Conservation (phyloP, 805 yeast genomes). For the Ogataea pignaliae region DNA sequence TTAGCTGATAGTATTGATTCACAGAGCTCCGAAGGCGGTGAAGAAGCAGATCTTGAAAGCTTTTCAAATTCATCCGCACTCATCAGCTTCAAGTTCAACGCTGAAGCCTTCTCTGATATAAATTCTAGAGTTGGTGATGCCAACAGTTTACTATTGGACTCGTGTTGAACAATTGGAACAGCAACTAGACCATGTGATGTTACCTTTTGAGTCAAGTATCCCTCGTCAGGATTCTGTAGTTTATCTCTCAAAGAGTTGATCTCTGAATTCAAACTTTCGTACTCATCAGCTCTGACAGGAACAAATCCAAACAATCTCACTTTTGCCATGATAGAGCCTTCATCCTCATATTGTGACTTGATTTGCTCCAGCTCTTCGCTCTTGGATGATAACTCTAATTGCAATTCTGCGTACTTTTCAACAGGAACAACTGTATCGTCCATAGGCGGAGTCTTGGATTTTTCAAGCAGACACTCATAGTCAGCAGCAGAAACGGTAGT, state of each 20-base stretch:
- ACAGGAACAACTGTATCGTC: not conserved
- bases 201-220: constrained; percentile 20
- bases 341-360: not conserved
- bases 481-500: constrained; percentile 11
- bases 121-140: constrained; percentile 18
- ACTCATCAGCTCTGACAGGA: constrained; percentile 9
- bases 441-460: constrained; percentile 11
- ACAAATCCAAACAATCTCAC: constrained; percentile 3
- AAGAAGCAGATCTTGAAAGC: constrained; percentile 6
- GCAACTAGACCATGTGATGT: constrained; percentile 11
- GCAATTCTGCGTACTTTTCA: constrained; percentile 9
- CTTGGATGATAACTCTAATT: constrained; percentile 3
- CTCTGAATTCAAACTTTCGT: constrained; percentile 15
- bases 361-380: constrained; percentile 1
- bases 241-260: constrained; percentile 8
- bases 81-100: constrained; percentile 5
- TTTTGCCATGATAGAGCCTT: constrained; percentile 6
- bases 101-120: constrained; percentile 1
- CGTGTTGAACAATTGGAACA: constrained; percentile 18
- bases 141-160: constrained; percentile 12
- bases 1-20: constrained; percentile 2
- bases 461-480: constrained; percentile 5
- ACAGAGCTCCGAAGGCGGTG: constrained; percentile 16
- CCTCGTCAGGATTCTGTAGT: constrained; percentile 15
- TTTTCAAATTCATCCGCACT: constrained; percentile 1